phyloP scores from a whole-genome alignment of 208 protist genomes.

The Willaertia magna region DNA sequence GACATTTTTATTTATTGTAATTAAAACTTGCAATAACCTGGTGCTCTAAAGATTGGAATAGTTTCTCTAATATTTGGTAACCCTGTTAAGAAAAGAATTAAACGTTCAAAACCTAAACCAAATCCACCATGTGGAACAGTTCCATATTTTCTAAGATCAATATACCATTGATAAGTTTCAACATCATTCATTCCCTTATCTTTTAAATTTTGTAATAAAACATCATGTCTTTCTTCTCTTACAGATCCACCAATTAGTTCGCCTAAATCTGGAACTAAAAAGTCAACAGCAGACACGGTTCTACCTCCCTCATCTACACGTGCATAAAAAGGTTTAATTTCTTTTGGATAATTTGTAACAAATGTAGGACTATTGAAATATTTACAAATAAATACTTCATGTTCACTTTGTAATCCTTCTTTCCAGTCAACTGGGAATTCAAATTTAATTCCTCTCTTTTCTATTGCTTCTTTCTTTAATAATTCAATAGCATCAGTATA shows the following conservation, averaged over 20 bases:
- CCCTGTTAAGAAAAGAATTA: slow-evolving; percentile 46
- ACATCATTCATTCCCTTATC: slow-evolving; percentile 71
- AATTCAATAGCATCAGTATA: slow-evolving; percentile 92
- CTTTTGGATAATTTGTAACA: slow-evolving; percentile 87
- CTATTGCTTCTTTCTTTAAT: slow-evolving; percentile 26
- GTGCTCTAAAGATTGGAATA: neutral
- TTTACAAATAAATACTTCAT: slow-evolving; percentile 89
- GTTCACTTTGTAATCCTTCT: slow-evolving; percentile 93
- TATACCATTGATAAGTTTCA: slow-evolving; percentile 95
- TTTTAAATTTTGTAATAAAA: slow-evolving; percentile 77
- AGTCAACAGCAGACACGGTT: slow-evolving; percentile 73
- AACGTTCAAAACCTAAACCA: slow-evolving; percentile 91
- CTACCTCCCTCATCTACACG: slow-evolving; percentile 47
- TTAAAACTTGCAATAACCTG: neutral
- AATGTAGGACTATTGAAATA: slow-evolving; percentile 84
- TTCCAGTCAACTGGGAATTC: slow-evolving; percentile 65
- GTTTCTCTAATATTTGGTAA: slow-evolving; percentile 5
- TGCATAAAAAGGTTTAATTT: slow-evolving; percentile 99
- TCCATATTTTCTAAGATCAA: slow-evolving; percentile 92
- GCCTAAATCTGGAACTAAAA: slow-evolving; percentile 93
- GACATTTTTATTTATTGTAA: no score
- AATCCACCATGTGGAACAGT: slow-evolving; percentile 92
- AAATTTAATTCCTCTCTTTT: neutral
- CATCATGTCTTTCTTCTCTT: slow-evolving; percentile 81
- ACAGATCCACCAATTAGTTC: slow-evolving; percentile 98